Evolutionary conservation across 78 protist genomes (phyloP).

Genomic region (Dictyostelium firmibasis): DNA sequence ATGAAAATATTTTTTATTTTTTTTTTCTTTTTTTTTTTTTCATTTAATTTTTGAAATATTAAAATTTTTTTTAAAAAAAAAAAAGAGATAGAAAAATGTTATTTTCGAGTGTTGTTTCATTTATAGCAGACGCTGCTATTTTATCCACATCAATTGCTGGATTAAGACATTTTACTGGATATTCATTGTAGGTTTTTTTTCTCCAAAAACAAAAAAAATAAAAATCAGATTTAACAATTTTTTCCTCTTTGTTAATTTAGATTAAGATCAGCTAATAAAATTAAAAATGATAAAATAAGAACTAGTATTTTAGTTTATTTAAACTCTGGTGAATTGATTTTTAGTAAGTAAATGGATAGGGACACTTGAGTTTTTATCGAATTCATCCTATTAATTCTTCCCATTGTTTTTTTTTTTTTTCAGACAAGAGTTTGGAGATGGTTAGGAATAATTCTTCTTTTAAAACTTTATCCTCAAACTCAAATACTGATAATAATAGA

Average conservation of each 20-base stretch:
- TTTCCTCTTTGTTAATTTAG: no score
- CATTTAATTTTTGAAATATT: no score
- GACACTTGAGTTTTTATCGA: no score
- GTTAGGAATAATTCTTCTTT: neutral
- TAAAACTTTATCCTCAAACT: neutral
- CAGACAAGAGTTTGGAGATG: neutral
- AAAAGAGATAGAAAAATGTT: neutral
- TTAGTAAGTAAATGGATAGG: neutral
- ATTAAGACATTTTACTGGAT: constrained; percentile 9
- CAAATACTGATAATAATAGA: neutral
- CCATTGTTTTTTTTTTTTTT: no score
- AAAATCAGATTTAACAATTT: no score
- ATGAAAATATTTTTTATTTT: neutral
- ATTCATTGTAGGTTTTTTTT: neutral
- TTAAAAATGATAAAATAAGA: constrained; percentile 29
- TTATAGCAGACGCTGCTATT: neutral
- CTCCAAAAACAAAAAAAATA: no score
- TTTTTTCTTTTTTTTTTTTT: neutral
- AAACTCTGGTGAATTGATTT: constrained; percentile 48
- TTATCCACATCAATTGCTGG: neutral
- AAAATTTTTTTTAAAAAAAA: neutral
- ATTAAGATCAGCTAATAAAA: neutral
- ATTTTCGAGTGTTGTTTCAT: neutral
- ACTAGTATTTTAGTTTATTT: constrained; percentile 18
- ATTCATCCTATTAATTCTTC: no score